phyloP scores from a whole-genome alignment of 257 asterid genomes.

The Verbena officinalis region DNA sequence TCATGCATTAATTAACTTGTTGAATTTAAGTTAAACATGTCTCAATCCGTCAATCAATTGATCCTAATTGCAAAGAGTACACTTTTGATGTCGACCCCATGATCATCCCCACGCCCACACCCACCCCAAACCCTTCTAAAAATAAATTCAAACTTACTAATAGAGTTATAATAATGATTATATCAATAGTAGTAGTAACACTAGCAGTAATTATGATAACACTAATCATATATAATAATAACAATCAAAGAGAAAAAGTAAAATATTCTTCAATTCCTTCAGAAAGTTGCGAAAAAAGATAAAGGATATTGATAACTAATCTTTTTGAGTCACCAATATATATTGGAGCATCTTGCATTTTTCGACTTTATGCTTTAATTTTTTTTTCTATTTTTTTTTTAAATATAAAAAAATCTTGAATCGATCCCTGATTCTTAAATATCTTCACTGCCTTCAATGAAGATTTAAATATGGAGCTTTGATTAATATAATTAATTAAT shows the following conservation, averaged over 20 bases:
- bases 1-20: neutral
- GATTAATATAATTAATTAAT: slow-evolving; percentile 17
- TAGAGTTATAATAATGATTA: neutral
- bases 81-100: neutral
- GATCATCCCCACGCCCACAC: neutral
- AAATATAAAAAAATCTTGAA: slow-evolving; percentile 11
- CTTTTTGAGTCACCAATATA: too few relatives aligned
- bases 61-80: neutral
- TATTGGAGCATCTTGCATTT: too few relatives aligned
- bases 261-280: slow-evolving; percentile 23
- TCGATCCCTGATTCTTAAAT: slow-evolving; percentile 33
- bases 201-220: neutral
- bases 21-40: neutral
- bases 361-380: slow-evolving; percentile 30
- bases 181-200: neutral
- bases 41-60: neutral
- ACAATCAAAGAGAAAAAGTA: slow-evolving; percentile 23
- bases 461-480: slow-evolving; percentile 33
- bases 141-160: neutral
- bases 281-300: slow-evolving; percentile 32
- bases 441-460: slow-evolving; percentile 44
- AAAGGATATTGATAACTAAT: slow-evolving; percentile 27
- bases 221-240: neutral
- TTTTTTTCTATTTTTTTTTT: slow-evolving; percentile 3
- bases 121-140: neutral